Evolutionary conservation across 306 rosid genomes (phyloP).

Genomic region (Casuarina glauca): DNA sequence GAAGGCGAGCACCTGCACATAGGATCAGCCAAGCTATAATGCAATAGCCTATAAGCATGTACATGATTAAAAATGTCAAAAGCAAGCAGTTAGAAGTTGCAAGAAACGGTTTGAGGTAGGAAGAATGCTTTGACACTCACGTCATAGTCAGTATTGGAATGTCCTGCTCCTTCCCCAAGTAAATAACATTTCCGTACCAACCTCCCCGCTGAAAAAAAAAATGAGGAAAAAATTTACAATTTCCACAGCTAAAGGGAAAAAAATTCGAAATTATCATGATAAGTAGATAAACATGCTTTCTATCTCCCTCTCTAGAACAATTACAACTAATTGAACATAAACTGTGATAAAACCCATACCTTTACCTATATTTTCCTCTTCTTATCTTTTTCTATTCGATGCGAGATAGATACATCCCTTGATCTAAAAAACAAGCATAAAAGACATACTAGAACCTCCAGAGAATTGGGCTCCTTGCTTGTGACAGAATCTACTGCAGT

Average conservation of each 20-base stretch:
- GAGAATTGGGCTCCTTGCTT: slow-evolving; percentile 45
- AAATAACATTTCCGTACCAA: slow-evolving; percentile 73
- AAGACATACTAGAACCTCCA: slow-evolving; percentile 58
- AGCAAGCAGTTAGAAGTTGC: too few species aligned
- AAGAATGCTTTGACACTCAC: slow-evolving; percentile 37
- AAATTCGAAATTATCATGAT: slow-evolving; percentile 2
- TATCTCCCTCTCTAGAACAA: neutral
- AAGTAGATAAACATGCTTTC: neutral
- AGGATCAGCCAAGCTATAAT: too few species aligned
- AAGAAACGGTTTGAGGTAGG: neutral
- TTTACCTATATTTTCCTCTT: neutral
- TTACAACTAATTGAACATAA: neutral
- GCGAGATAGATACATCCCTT: neutral
- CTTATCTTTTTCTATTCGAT: neutral
- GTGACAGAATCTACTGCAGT: slow-evolving; percentile 45
- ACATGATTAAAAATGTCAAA: too few species aligned
- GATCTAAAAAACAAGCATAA: neutral
- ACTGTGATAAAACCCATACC: neutral
- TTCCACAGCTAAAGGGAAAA: neutral
- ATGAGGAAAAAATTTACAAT: neutral
- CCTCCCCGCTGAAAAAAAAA: slow-evolving; percentile 46
- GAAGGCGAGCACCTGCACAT: slow-evolving; percentile 50
- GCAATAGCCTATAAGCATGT: too few species aligned
- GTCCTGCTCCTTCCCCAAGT: slow-evolving; percentile 64
- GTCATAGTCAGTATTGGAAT: slow-evolving; percentile 79